These are phyloP conservation scores for Thalassiosira sp. DNA, from an alignment of 352 stramenopile genomes.

Conservation along the genomic window DNA sequence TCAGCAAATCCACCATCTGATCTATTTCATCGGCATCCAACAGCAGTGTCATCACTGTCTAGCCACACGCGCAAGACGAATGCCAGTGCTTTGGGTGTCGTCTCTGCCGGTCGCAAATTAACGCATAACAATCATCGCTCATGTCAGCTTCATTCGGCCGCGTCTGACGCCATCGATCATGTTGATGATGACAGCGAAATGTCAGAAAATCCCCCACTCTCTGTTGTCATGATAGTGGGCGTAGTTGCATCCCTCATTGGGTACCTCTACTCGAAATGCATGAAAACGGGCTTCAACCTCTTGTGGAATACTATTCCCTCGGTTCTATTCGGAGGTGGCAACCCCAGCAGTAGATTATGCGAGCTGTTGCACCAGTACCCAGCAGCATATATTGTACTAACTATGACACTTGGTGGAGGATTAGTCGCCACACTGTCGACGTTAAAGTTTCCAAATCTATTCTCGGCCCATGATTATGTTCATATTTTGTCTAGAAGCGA, in stretches of 20 bases:
- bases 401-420: conserved; percentile 28
- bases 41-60: neutral
- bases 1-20: neutral
- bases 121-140: neutral
- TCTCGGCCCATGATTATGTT: conserved; percentile 50
- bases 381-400: conserved; percentile 30
- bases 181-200: neutral
- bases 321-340: neutral
- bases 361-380: conserved; percentile 25
- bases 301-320: conserved; percentile 42
- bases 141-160: neutral
- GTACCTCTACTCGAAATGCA: conserved; percentile 40
- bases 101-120: neutral
- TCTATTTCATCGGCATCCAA: neutral
- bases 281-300: conserved; percentile 34
- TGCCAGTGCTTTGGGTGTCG: neutral
- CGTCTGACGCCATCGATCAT: conserved; percentile 1
- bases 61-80: neutral
- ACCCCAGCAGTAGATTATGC: neutral
- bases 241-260: conserved; percentile 34
- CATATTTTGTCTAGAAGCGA: conserved; percentile 41
- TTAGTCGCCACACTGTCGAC: conserved; percentile 29
- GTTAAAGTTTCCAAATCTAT: conserved; percentile 20
- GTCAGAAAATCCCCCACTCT: conserved; percentile 18
- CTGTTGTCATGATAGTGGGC: conserved; percentile 31